Base-by-base conservation (phyloP, 345 rosid genomes). In the Pelargonium nanum region DNA sequence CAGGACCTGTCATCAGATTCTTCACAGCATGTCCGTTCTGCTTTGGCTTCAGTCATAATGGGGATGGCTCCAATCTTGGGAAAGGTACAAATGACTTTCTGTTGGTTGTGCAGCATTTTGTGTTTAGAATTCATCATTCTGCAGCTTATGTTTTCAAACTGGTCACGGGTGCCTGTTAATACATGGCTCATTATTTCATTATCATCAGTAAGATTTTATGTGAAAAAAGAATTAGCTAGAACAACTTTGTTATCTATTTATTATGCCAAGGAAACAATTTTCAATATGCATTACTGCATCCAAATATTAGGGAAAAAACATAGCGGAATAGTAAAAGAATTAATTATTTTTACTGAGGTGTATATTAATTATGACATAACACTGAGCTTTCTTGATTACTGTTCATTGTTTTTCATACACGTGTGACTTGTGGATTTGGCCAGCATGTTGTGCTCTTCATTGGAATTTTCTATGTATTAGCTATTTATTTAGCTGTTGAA, bases 1-100 rank as follows among this genome's bases (percentile, higher is more conserved):
- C 70, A 93, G 99, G 97, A 93, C 65, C 68, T 93, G 63, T 89
- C 99, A 13, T 81, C 97, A 5, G 99, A 93, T 83, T 87, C 97
- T 66, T 93, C 97, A 28, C 99, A 93, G 68, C 99, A 92, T 65
- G 98, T 92, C 26, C 93, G 98, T 26, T 92, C 97, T 60, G 98
- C 95, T 63, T 78, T 92, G 79, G 98, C 98, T 66, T 92, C 97
- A 6, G 98, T 92, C 63, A 89, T 92, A 70, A 92, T 89, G 96
- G 99, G 99, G 58, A 89, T 93, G 97, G 96, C 99, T 63, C 96
- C 97, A 24, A 88, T 89, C 57, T 67, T 93, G 22, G 87, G 86
- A 59, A 81, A 79, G 79, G 80, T 69, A 67, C 55, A 66, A 52
- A 16, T 57, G 30, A 34, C 15, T 10, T 34, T 34, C 12, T 20